Evolutionary conservation across 2,329 filamentous ascomycete species (phyloP), one percentile per base, ranked within the genome.

Genomic region (Meredithiella fracta): DNA sequence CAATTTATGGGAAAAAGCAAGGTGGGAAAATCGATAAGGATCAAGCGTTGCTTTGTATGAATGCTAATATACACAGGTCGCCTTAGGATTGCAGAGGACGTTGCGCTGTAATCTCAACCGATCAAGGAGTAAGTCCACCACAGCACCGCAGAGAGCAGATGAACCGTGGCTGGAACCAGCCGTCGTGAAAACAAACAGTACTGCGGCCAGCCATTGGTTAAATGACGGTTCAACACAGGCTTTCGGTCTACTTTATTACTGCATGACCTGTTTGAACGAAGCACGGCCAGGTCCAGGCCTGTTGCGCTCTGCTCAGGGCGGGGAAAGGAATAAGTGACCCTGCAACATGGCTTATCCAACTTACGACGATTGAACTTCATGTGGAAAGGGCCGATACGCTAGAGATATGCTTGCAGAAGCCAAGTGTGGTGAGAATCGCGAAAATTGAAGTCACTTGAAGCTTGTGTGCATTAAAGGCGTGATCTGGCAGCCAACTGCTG

Each of bases 211-310:
- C 44, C 44, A 49, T 49, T 49, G 44, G 15, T 26, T 8, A 49
- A 49, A 26, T 6, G 17, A 2, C 17, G 44, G 44, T 49, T 49
- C 23, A 11, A 49, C 8, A 26, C 44, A 49, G 44, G 22, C 38
- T 49, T 49, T 26, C 22, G 22, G 23, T 20, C 44, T 54, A n/a
- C 20, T 55, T 37, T 17, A 31, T 38, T 52, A 8, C 50, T 52
- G 29, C 26, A 52, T 38, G 50, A 52, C 31, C 26, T 37, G 15
- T 52, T 34, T 52, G n/a, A 22, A 34, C 26, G 50, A 29, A 37
- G 49, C 57, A 52, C 20, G 25, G 47, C 53, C 53, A 55, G 49
- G 50, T 44, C 31, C 17, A 56, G 57, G 54, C 57, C 53, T 54
- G 42, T 53, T 56, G 51, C 34, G 26, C 22, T 53, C 26, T 37